Percentiles rank a stretch among this genome's conserved stretches.
phyloP scores from a whole-genome alignment of 2,329 filamentous ascomycete species.

The Coniochaeta sp. region DNA sequence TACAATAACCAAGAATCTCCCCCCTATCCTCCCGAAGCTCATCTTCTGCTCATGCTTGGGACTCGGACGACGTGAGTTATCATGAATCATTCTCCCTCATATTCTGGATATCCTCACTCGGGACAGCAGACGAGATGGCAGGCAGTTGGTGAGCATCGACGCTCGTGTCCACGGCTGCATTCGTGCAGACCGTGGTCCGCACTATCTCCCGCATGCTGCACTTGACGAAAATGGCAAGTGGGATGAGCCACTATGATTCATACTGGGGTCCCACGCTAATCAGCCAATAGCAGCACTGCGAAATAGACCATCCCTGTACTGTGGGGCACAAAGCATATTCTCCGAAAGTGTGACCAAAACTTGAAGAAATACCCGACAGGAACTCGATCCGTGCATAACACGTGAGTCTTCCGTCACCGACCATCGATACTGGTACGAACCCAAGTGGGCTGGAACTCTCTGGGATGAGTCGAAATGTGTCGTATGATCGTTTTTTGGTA shows the following conservation, averaged over 20 bases:
- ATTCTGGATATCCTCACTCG: not conserved
- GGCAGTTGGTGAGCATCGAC: not conserved
- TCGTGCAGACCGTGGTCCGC: not conserved
- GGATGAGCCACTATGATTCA: not conserved
- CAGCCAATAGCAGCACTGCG: not conserved
- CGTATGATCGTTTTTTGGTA: no score
- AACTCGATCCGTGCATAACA: no score
- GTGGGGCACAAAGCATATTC: not conserved
- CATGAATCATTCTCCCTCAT: conserved; percentile 2
- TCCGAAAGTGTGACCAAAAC: no score
- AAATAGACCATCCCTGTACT: no score
- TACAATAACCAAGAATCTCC: not conserved
- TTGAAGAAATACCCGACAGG: no score
- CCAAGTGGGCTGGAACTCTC: no score
- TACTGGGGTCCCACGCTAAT: not conserved
- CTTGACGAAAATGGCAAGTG: not conserved
- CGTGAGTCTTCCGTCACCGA: no score
- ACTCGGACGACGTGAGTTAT: not conserved
- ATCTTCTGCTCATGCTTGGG: not conserved
- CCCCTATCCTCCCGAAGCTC: not conserved
- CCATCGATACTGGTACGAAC: no score
- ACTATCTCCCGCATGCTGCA: not conserved
- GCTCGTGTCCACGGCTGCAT: no score
- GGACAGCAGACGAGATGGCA: not conserved
- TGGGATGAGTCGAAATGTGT: no score